Evolutionary conservation across 129 eudicot genomes (phyloP).

Genomic region (Centaurea solstitialis): DNA sequence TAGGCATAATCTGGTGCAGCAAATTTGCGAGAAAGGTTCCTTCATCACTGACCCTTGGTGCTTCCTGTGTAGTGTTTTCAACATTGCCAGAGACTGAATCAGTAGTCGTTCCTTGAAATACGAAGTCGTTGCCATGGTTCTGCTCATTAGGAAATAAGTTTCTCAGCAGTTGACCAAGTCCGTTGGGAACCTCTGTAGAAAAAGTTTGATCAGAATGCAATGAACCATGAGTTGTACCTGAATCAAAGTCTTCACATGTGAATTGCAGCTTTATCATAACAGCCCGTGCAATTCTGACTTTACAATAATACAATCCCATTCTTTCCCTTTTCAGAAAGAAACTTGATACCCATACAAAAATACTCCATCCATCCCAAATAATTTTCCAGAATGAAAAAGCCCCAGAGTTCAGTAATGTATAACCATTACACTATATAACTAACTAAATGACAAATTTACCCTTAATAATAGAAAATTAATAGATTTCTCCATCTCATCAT

Average conservation of each 20-base stretch:
- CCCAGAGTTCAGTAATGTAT: neutral
- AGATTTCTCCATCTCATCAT: no score
- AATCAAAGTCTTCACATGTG: conserved; percentile 9
- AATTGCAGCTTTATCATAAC: conserved; percentile 9
- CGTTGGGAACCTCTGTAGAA: conserved; percentile 45
- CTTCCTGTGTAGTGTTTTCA: conserved; percentile 41
- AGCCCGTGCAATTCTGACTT: neutral
- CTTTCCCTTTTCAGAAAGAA: neutral
- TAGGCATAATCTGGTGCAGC: conserved; percentile 81
- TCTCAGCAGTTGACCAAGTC: conserved; percentile 58
- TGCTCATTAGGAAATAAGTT: conserved; percentile 52
- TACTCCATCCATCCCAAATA: neutral
- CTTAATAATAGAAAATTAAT: no score
- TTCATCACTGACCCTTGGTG: conserved; percentile 54
- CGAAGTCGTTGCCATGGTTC: conserved; percentile 29
- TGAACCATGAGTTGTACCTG: conserved; percentile 41
- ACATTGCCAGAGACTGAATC: conserved; percentile 22
- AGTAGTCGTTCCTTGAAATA: conserved; percentile 29
- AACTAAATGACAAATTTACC: no score
- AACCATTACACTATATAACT: no score
- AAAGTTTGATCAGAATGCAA: conserved; percentile 30
- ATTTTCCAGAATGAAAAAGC: neutral
- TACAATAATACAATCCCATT: neutral
- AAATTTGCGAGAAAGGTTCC: conserved; percentile 67
- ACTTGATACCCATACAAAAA: neutral